phyloP scores from a whole-genome alignment of 306 rosid genomes.

The Begonia loranthoides region DNA sequence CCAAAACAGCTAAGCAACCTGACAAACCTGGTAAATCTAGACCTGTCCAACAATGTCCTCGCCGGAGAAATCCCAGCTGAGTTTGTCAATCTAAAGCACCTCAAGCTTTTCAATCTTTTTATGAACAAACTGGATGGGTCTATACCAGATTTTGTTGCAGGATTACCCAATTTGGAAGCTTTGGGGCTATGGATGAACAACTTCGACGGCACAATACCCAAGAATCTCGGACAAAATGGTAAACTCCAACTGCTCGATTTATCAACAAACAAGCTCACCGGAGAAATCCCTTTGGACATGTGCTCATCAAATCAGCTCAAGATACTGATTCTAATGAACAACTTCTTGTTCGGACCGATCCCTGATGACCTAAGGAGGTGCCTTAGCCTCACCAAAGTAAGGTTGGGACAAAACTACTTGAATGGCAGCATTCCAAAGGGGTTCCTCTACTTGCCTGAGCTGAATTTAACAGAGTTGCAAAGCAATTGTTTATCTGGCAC shows the following conservation, averaged over 20 bases:
- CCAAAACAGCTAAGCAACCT: conserved; percentile 63
- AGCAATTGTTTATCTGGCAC: conserved; percentile 59
- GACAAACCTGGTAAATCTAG: conserved; percentile 40
- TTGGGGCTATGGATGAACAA: conserved; percentile 76
- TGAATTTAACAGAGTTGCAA: conserved; percentile 56
- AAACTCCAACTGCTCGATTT: conserved; percentile 61
- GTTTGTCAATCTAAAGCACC: conserved; percentile 42
- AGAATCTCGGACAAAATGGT: conserved; percentile 55
- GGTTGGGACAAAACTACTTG: conserved; percentile 61
- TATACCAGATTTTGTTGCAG: conserved; percentile 64
- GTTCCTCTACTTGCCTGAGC: conserved; percentile 57
- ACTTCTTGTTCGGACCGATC: conserved; percentile 72
- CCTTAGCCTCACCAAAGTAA: conserved; percentile 51
- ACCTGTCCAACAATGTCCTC: conserved; percentile 67
- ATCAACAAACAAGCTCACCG: conserved; percentile 85
- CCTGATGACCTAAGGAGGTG: conserved; percentile 61
- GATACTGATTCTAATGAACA: conserved; percentile 53
- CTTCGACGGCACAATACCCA: conserved; percentile 72
- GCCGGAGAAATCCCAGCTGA: conserved; percentile 72
- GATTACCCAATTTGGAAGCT: conserved; percentile 41
- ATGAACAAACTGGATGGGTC: conserved; percentile 73
- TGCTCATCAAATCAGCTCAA: conserved; percentile 54
- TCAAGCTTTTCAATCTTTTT: conserved; percentile 69
- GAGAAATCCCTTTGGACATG: conserved; percentile 49
- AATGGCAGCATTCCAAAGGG: conserved; percentile 80